Evolutionary conservation across 306 rosid genomes (phyloP), one percentile per base, ranked within the genome.

Genomic region (Astragalus glycyphyllos): DNA sequence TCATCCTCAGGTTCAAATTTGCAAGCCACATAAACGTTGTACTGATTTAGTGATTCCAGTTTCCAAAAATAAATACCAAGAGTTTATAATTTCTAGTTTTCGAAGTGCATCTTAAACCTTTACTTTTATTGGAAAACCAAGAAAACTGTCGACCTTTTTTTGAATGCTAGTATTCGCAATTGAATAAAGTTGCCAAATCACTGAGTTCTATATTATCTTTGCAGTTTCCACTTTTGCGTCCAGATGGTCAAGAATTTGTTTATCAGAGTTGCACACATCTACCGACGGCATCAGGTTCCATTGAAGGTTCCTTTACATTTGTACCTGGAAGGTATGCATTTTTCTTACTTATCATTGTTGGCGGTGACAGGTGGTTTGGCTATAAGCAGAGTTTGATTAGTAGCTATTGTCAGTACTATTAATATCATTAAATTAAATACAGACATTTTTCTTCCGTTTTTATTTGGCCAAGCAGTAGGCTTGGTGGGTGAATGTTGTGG

Each of bases 251-350:
- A 63, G 98, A 93, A 80, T 93, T 87, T 73, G 86, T 84, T 72
- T 93, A 93, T 35, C 89, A 93, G 85, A 93, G 98, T 77, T 83
- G 84, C 73, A 51, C 92, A 0, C 45, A 62, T 67, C 69, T 90
- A 56, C 78, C 85, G 15, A 78, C 86, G 31, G 44, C 90, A 17
- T 37, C 81, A 2, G 98, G 98, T 74, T 88, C 97, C 11, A 7
- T 90, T 49, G 97, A 90, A 86, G 98, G 98, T 40, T 90, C 85
- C 59, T 90, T 93, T 73, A 80, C 86, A n/a, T 93, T 93, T 83
- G 82, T 93, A 45, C 97, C 96, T n/a, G 97, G 98, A 66, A 90
- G 97, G 98, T 93, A 88, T 73, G 44, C 7, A 45, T n/a, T 68
- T 63, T 42, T 11, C 48, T 13, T 61, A 61, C 5, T 55, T 38